phyloP scores from a whole-genome alignment of 495 filamentous ascomycete genomes.

The Aspergillus campestris region DNA sequence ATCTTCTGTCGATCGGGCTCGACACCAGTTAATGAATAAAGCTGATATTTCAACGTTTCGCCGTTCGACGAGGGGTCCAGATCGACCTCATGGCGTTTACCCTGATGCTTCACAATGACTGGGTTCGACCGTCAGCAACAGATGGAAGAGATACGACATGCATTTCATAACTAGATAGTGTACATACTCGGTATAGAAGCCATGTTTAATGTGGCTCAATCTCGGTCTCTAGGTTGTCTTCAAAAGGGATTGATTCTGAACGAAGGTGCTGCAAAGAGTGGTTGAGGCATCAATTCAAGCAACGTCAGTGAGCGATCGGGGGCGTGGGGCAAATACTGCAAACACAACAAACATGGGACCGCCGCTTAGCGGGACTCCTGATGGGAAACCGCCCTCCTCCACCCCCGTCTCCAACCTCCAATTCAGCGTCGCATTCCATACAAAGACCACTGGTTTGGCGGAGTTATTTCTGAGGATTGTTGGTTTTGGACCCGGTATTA shows the following conservation, averaged over 20 bases:
- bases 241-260: not conserved
- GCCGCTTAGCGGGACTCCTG: slow-evolving; percentile 19
- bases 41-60: slow-evolving; percentile 90
- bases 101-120: slow-evolving; percentile 93
- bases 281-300: slow-evolving; percentile 23
- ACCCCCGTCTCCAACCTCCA: too few species aligned
- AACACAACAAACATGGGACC: slow-evolving; percentile 30
- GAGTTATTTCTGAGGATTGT: too few species aligned
- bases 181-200: slow-evolving; percentile 53
- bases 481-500: too few species aligned
- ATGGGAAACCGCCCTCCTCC: not conserved
- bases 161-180: too few species aligned
- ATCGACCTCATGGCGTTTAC: slow-evolving; percentile 89
- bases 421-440: too few species aligned
- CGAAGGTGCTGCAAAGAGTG: too few species aligned
- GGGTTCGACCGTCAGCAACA: slow-evolving; percentile 20
- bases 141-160: not conserved
- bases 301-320: slow-evolving; percentile 15
- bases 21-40: slow-evolving; percentile 90
- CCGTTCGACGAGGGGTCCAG: slow-evolving; percentile 76
- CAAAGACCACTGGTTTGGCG: too few species aligned
- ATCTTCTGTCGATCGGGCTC: slow-evolving; percentile 96
- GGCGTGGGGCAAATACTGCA: slow-evolving; percentile 29
- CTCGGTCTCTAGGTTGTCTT: not conserved
- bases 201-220: slow-evolving; percentile 32